Evolutionary conservation across 1,284 basidiomycete species (phyloP).

Genomic region (Stereum hirsutum): DNA sequence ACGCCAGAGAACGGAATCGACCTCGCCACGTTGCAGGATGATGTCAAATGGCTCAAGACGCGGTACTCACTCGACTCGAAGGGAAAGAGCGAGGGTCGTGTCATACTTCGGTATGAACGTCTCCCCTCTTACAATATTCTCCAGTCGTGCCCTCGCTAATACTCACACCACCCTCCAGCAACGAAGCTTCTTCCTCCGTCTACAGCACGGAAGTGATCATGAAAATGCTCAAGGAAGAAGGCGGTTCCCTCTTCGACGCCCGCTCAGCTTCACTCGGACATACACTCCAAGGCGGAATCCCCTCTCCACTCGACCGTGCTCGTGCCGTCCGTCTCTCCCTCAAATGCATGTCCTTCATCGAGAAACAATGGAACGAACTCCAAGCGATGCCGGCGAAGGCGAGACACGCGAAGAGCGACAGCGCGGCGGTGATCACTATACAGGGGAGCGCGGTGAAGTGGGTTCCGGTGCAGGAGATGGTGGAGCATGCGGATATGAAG

Average conservation of each 20-base stretch:
- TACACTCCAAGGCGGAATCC: constrained; percentile 92
- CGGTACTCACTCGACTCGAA: constrained; percentile 82
- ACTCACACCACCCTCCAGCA: constrained; percentile 34
- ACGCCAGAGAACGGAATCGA: constrained; percentile 89
- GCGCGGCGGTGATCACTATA: constrained; percentile 88
- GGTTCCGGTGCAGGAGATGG: constrained; percentile 81
- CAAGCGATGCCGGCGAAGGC: constrained; percentile 34
- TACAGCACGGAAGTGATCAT: constrained; percentile 92
- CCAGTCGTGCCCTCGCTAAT: neutral
- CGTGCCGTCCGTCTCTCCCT: constrained; percentile 86
- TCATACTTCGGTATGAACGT: constrained; percentile 71
- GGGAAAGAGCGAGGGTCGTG: constrained; percentile 87
- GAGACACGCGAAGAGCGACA: constrained; percentile 48
- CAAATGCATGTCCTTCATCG: constrained; percentile 92
- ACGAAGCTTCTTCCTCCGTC: constrained; percentile 80
- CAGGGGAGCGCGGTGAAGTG: constrained; percentile 74
- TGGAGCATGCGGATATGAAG: constrained; percentile 83
- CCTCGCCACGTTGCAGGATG: constrained; percentile 73
- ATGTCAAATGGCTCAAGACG: constrained; percentile 86
- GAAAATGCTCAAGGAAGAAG: constrained; percentile 93
- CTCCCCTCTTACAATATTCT: neutral
- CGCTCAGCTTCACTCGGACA: constrained; percentile 92
- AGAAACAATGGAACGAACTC: constrained; percentile 60
- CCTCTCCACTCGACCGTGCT: constrained; percentile 89
- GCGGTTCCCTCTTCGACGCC: constrained; percentile 86